Evolutionary conservation across 31 red algal species (phyloP).

Genomic region (Odonthalia washingtoniensis): DNA sequence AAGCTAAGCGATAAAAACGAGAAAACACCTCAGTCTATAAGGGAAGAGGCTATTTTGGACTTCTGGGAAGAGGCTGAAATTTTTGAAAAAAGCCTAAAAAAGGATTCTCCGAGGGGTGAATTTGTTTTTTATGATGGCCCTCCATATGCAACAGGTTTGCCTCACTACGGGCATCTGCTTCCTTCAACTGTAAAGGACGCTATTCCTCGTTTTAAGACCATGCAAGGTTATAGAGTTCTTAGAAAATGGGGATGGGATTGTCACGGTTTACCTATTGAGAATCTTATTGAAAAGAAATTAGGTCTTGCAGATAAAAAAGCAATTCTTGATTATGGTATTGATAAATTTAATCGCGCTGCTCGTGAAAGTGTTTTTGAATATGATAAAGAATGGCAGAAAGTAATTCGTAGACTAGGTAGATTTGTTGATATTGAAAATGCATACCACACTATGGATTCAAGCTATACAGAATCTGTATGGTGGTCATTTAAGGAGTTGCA

Average conservation of each 20-base stretch:
- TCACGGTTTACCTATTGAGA: slow-evolving; percentile 35
- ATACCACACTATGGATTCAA: slow-evolving; percentile 5
- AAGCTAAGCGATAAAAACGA: slow-evolving; percentile 6
- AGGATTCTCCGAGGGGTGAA: neutral
- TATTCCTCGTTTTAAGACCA: slow-evolving; percentile 19
- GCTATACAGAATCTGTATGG: slow-evolving; percentile 37
- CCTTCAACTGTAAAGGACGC: slow-evolving; percentile 21
- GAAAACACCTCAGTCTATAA: neutral
- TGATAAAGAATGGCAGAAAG: slow-evolving; percentile 14
- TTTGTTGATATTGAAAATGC: slow-evolving; percentile 32
- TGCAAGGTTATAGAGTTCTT: slow-evolving; percentile 24
- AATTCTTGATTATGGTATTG: neutral
- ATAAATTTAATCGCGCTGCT: slow-evolving; percentile 21
- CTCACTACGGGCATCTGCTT: slow-evolving; percentile 9
- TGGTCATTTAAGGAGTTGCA: slow-evolving; percentile 23
- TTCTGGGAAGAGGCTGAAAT: slow-evolving; percentile 34
- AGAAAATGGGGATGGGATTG: slow-evolving; percentile 42
- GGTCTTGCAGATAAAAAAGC: slow-evolving; percentile 1
- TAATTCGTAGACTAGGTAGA: slow-evolving; percentile 14
- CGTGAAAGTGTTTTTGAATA: slow-evolving; percentile 13
- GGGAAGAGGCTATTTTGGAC: slow-evolving; percentile 27
- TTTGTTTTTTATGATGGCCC: slow-evolving; percentile 48
- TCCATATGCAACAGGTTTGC: slow-evolving; percentile 27
- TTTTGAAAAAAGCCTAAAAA: slow-evolving; percentile 18
- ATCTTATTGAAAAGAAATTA: slow-evolving; percentile 31